Evolutionary conservation across 2,329 filamentous ascomycete genomes (phyloP).

Genomic region (Arthroderma uncinatum): DNA sequence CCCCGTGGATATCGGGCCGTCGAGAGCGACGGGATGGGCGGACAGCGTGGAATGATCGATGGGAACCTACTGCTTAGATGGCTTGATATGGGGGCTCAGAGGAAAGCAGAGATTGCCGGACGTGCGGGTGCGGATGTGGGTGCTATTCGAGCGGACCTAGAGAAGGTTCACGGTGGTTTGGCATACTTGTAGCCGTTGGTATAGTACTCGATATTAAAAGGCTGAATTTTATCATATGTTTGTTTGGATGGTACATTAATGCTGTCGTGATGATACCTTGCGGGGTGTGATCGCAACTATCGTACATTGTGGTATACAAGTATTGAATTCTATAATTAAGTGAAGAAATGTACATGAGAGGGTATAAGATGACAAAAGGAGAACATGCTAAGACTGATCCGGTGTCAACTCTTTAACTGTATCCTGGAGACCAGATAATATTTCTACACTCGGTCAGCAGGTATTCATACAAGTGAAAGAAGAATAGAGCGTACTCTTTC

Average conservation of each 20-base stretch:
- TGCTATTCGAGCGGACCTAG: slow-evolving; percentile 59
- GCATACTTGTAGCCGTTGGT: slow-evolving; percentile 25
- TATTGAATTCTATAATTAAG: neutral
- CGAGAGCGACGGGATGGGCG: slow-evolving; percentile 38
- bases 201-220: neutral
- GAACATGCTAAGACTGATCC: slow-evolving; percentile 8
- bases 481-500: slow-evolving; percentile 26
- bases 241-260: no score
- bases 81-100: slow-evolving; percentile 61
- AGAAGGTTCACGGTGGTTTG: slow-evolving; percentile 53
- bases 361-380: neutral
- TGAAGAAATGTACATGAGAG: neutral
- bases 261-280: neutral
- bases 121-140: slow-evolving; percentile 59
- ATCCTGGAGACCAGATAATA: slow-evolving; percentile 10
- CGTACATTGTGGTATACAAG: neutral
- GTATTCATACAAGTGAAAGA: neutral
- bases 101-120: slow-evolving; percentile 59
- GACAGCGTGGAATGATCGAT: slow-evolving; percentile 58
- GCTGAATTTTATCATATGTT: neutral
- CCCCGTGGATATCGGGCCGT: slow-evolving; percentile 62
- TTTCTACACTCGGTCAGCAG: slow-evolving; percentile 6
- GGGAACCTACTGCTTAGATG: slow-evolving; percentile 64
- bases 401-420: slow-evolving; percentile 16
- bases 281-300: neutral